phyloP scores from a whole-genome alignment of 2,329 filamentous ascomycete species.

The Exophiala aquamarina region DNA sequence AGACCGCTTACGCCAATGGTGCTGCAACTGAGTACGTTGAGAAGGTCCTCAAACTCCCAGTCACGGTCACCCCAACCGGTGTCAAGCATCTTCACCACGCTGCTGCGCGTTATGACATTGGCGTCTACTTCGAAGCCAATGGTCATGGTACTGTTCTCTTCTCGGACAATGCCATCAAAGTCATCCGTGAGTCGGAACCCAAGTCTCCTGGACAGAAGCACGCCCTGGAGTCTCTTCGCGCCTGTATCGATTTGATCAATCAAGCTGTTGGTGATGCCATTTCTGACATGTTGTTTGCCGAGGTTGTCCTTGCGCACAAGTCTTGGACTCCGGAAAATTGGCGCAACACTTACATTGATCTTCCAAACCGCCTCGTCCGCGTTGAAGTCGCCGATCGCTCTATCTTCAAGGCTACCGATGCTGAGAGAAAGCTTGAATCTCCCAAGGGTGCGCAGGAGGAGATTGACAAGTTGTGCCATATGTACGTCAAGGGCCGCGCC shows the following conservation, averaged over 20 bases:
- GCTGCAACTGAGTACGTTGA: slow-evolving; percentile 90
- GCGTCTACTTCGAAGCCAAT: slow-evolving; percentile 98
- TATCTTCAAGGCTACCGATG: slow-evolving; percentile 87
- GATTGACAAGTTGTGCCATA: slow-evolving; percentile 84
- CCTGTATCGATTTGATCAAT: slow-evolving; percentile 89
- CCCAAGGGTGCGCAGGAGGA: slow-evolving; percentile 77
- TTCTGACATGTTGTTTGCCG: slow-evolving; percentile 92
- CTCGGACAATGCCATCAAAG: slow-evolving; percentile 75
- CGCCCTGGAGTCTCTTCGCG: slow-evolving; percentile 79
- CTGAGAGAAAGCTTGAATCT: slow-evolving; percentile 80
- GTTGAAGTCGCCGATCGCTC: slow-evolving; percentile 87
- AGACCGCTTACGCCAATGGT: slow-evolving; percentile 97
- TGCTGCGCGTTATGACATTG: slow-evolving; percentile 91
- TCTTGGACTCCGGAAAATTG: slow-evolving; percentile 86
- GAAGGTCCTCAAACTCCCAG: slow-evolving; percentile 81
- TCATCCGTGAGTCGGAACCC: slow-evolving; percentile 76
- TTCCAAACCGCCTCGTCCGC: slow-evolving; percentile 91
- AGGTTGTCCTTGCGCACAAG: slow-evolving; percentile 95
- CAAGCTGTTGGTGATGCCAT: slow-evolving; percentile 96
- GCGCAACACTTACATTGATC: slow-evolving; percentile 87
- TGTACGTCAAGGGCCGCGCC: slow-evolving; percentile 84
- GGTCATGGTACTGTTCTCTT: slow-evolving; percentile 97
- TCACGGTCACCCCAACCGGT: slow-evolving; percentile 90
- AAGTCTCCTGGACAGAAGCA: slow-evolving; percentile 90
- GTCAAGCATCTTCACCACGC: slow-evolving; percentile 98